Percentiles rank a stretch among this genome's conserved stretches.
phyloP scores from a whole-genome alignment of 768 basidiomycete genomes.

The Tulasnella sp. region DNA sequence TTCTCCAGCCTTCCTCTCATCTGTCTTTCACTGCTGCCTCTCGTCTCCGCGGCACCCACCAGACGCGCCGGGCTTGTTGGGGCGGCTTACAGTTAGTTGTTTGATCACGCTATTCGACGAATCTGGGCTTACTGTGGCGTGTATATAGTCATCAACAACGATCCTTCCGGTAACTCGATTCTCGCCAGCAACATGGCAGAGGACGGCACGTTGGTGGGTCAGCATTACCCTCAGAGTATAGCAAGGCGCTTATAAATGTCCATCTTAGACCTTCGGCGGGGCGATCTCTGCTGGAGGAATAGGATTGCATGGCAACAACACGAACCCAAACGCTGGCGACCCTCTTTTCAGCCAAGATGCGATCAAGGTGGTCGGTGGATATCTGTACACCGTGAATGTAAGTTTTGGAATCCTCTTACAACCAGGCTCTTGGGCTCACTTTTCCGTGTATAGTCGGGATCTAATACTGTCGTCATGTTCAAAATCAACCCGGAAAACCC shows the following conservation, averaged over 20 bases:
- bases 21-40: no score
- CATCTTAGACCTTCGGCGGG: conserved; percentile 28
- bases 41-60: no score
- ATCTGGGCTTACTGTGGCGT: no score
- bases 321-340: conserved; percentile 32
- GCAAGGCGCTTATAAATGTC: background rate
- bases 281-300: conserved; percentile 32
- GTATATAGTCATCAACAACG: conserved; percentile 45
- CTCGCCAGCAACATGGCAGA: conserved; percentile 38
- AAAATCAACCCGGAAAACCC: conserved; percentile 40
- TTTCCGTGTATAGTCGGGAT: conserved; percentile 36
- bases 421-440: background rate
- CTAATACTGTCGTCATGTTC: conserved; percentile 38
- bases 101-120: no score
- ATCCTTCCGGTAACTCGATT: conserved; percentile 40
- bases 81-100: no score
- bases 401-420: conserved; percentile 5
- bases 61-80: no score
- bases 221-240: background rate
- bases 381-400: conserved; percentile 36
- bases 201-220: conserved; percentile 32
- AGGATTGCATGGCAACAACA: conserved; percentile 35
- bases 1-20: no score
- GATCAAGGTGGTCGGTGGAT: conserved; percentile 36
- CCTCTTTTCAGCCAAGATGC: conserved; percentile 39